A percentile compares a stretch with the other conserved stretches of the same genome.
Conservation (phyloP, 495 filamentous ascomycete species). For the Tuber microsphaerosporum region DNA sequence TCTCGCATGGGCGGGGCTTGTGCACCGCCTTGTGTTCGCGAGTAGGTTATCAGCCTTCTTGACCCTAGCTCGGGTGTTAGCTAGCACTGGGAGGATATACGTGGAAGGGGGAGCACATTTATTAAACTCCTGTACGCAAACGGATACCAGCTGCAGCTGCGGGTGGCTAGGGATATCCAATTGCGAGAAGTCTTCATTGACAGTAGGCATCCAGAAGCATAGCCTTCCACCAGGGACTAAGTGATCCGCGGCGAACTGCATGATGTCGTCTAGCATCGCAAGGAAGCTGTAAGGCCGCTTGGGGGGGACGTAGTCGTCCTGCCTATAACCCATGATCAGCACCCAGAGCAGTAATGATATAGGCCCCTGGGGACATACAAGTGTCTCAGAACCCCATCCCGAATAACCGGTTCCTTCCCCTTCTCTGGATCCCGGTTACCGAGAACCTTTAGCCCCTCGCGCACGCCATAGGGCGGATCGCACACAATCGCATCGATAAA, state of each 20-base stretch:
- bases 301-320: conserved; percentile 74
- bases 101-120: conserved; percentile 57
- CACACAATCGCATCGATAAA: conserved; percentile 89
- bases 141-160: conserved; percentile 63
- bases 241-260: conserved; percentile 68
- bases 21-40: conserved; percentile 58
- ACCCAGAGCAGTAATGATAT: not conserved
- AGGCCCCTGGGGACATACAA: conserved; percentile 47
- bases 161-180: conserved; percentile 71
- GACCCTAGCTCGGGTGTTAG: conserved; percentile 55
- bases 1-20: conserved; percentile 45
- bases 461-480: conserved; percentile 95
- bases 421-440: conserved; percentile 63
- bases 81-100: not conserved
- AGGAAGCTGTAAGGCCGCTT: conserved; percentile 86
- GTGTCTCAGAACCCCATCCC: conserved; percentile 65
- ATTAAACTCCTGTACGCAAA: conserved; percentile 79
- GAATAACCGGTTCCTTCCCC: conserved; percentile 54
- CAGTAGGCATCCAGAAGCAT: conserved; percentile 95
- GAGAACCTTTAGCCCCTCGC: conserved; percentile 82
- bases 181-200: conserved; percentile 67
- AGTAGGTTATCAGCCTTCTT: conserved; percentile 76
- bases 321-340: conserved; percentile 44
- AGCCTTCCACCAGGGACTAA: conserved; percentile 76
- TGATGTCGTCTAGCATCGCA: conserved; percentile 79